These are phyloP conservation scores for Aspergillus arachidicola DNA, from an alignment of 2,329 filamentous ascomycete species.

Conservation along the genomic window DNA sequence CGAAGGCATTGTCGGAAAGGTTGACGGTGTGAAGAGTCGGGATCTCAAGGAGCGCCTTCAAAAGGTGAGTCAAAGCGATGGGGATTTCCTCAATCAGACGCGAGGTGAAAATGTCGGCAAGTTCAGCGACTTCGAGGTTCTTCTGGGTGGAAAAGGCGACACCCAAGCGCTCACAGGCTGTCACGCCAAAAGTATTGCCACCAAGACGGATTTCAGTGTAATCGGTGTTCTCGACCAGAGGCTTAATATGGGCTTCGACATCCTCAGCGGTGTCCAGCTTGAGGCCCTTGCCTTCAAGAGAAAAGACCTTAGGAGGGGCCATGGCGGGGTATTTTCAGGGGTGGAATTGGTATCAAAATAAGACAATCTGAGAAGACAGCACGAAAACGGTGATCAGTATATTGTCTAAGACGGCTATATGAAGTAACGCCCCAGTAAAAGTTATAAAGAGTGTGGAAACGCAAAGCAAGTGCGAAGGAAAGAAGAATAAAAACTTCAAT, in stretches of 20 bases:
- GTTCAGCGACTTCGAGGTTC: slow-evolving; percentile 76
- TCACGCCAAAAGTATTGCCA: slow-evolving; percentile 91
- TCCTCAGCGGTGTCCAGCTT: slow-evolving; percentile 90
- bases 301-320: slow-evolving; percentile 67
- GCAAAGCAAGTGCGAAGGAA: background rate
- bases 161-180: slow-evolving; percentile 81
- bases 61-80: slow-evolving; percentile 78
- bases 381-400: background rate
- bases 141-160: slow-evolving; percentile 83
- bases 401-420: background rate
- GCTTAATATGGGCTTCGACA: slow-evolving; percentile 79
- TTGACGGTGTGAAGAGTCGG: slow-evolving; percentile 88
- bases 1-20: slow-evolving; percentile 97
- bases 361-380: background rate
- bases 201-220: slow-evolving; percentile 79
- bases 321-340: slow-evolving; percentile 47
- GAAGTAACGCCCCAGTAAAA: background rate
- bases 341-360: slow-evolving; percentile 6
- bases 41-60: slow-evolving; percentile 83
- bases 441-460: background rate
- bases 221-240: slow-evolving; percentile 69
- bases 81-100: slow-evolving; percentile 93
- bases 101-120: slow-evolving; percentile 97
- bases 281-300: slow-evolving; percentile 85
- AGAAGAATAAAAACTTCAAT: background rate